These are phyloP conservation scores for Cystoderma amianthinum DNA, from an alignment of 768 basidiomycete genomes.

Conservation along the genomic window DNA sequence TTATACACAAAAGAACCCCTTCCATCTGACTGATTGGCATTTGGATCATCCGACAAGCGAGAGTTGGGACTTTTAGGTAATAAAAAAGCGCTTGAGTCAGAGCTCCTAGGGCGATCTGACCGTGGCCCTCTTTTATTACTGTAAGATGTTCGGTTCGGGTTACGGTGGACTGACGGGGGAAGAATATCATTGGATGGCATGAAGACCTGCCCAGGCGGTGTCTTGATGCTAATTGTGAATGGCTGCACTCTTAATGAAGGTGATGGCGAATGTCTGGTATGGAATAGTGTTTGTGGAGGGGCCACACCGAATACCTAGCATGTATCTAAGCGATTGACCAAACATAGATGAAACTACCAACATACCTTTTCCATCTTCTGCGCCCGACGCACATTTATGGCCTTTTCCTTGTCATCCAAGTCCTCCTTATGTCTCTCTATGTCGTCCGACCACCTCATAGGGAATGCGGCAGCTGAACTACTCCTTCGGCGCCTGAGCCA, in stretches of 20 bases:
- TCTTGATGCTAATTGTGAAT: too few species aligned
- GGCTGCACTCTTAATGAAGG: too few species aligned
- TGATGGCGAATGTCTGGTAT: constrained; percentile 47
- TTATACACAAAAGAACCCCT: constrained; percentile 53
- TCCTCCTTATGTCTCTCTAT: constrained; percentile 64
- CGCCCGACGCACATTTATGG: constrained; percentile 71
- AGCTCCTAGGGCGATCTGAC: constrained; percentile 51
- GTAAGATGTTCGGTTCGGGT: too few species aligned
- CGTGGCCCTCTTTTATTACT: too few species aligned
- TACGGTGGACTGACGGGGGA: too few species aligned
- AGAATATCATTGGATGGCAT: too few species aligned
- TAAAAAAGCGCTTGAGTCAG: constrained; percentile 53
- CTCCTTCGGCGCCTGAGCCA: constrained; percentile 47
- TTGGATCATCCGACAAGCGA: constrained; percentile 7
- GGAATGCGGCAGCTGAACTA: constrained; percentile 42
- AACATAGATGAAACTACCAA: constrained; percentile 1
- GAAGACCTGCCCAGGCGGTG: too few species aligned
- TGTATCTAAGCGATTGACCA: too few species aligned
- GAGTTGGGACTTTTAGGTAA: constrained; percentile 23
- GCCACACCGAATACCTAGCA: constrained; percentile 67
- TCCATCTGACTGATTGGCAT: constrained; percentile 9
- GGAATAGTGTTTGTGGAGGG: constrained; percentile 76
- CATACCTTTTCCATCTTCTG: constrained; percentile 85
- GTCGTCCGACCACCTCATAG: constrained; percentile 44
- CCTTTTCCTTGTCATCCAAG: constrained; percentile 67